Conservation (phyloP, 768 basidiomycete species). For the Nidularia pulvinata region DNA sequence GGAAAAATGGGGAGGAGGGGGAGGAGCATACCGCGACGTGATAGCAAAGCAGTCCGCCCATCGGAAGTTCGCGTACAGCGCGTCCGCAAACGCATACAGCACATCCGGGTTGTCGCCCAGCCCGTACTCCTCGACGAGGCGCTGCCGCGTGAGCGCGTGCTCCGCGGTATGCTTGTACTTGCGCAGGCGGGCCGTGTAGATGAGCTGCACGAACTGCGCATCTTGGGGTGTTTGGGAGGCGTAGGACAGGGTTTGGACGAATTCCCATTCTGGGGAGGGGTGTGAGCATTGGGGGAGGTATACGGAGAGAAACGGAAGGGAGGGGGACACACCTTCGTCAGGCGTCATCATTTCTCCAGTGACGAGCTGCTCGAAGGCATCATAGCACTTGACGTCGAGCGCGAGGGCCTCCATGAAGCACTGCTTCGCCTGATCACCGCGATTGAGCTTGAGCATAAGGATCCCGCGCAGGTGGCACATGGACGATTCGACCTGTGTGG, state of each 20-base stretch:
- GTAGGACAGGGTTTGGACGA: slow-evolving; percentile 84
- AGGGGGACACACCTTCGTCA: slow-evolving; percentile 78
- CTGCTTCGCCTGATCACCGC: slow-evolving; percentile 88
- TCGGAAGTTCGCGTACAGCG: slow-evolving; percentile 82
- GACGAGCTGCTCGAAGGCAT: slow-evolving; percentile 89
- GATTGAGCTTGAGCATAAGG: slow-evolving; percentile 92
- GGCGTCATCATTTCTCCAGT: slow-evolving; percentile 96
- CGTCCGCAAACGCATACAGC: slow-evolving; percentile 87
- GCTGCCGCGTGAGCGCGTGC: slow-evolving; percentile 75
- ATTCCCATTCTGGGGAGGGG: slow-evolving; percentile 83
- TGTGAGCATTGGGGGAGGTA: slow-evolving; percentile 1
- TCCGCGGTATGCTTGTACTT: slow-evolving; percentile 88
- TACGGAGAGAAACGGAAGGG: neutral
- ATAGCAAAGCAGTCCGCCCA: slow-evolving; percentile 95
- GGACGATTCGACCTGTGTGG: slow-evolving; percentile 86
- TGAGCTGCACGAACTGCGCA: slow-evolving; percentile 88
- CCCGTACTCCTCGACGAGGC: slow-evolving; percentile 82
- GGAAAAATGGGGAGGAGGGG: neutral
- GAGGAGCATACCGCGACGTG: slow-evolving; percentile 63
- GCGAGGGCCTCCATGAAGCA: slow-evolving; percentile 96
- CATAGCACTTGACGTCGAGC: slow-evolving; percentile 96
- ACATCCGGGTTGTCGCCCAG: slow-evolving; percentile 94
- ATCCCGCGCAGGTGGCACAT: slow-evolving; percentile 95
- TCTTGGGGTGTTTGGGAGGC: slow-evolving; percentile 84
- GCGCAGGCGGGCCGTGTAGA: slow-evolving; percentile 89